Base-by-base conservation (phyloP, 2,329 filamentous ascomycete genomes). In the Cyphellophora europaea region DNA sequence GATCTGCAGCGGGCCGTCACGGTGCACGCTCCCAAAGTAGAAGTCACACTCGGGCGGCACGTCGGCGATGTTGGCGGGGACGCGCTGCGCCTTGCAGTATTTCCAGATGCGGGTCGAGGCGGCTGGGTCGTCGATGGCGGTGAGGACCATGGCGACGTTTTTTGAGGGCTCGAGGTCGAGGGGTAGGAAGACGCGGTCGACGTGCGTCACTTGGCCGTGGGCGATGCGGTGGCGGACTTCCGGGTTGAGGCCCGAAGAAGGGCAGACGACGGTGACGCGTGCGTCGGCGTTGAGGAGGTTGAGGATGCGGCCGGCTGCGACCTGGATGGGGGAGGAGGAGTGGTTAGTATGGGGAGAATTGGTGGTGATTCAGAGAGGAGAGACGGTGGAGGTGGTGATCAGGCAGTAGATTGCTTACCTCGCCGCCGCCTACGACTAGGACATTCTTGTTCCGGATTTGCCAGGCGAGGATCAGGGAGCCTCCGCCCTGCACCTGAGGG, bases 11-110 rank as follows among this genome's bases (percentile, higher is more conserved):
- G 91, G 91, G 0, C 91, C 91, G 57, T 98, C 91, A 33, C 91
- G 80, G 62, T 98, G 85, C 25, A 95, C 80, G 55, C 83, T 91
- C 43, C 91, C 91, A 63, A 98, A 98, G 69, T 95, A 98, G 56
- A 98, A 98, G 55, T 98, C 91, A 61, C 91, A 98, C 59, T 98
- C 91, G 1, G 86, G 74, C 0, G 91, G 91, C 3, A 98, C 91
- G 56, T 98, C 91, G 48, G 91, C 91, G 47, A 98, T 94, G 59
- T 98, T 98, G 38, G 87, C 88, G 5, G 87, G 77, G 45, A 96
- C 83, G 41, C 77, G 77, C 41, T 69, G 73, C 56, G 86, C 73
- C 59, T 93, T 89, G 71, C 89, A 96, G 15, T 94, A 71, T 56
- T 89, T 89, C 83, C 87, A 98, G 55, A 98, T 86, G 44, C 75